Base-by-base conservation (phyloP, 1,139 yeast species). In the Waltiozyma sp. region DNA sequence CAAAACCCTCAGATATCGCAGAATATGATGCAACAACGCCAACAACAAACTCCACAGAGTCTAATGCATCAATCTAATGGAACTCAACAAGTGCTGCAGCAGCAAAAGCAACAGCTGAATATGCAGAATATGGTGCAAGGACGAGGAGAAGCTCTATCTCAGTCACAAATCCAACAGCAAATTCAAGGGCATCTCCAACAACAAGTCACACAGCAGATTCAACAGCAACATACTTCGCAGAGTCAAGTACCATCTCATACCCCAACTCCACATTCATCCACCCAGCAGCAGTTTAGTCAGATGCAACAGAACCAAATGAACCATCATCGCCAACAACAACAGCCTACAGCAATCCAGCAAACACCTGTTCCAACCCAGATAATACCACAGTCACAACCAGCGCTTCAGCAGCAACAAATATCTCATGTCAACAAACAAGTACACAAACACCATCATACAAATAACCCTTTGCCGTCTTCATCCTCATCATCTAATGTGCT, bases 311-410 rank as follows among this genome's bases (percentile, higher is more conserved):
- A 36, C 23, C 16, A 14, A 26, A 11, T 28, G 37, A 26, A 38
- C 19, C 39, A 35, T 15, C 39, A 28, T 28, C 41, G 36, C 35
- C 42, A 40, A 35, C 37, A 19, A 19, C 23, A 41, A 24, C 41
- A 26, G 18, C 38, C 23, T 19, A 15, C 16, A 13, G 26, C 16
- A 36, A 11, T n/a, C 16, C 38, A 36, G n/a, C 36, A 33, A 18
- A 33, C 11, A 8, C 18, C 14, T 3, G 6, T 7, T n/a, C 26
- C 14, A 13, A 37, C 21, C 19, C 39, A 40, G 31, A 26, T 19
- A 24, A 28, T 15, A 4, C 19, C 38, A 14, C 41, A 10, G 19
- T 28, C 28, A 23, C 23, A 15, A 16, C 36, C 18, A 15, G 7
- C 19, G 28, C 33, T 28, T 11, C 41, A 35, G 18, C 19, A 28